phyloP scores from a whole-genome alignment of 495 filamentous ascomycete genomes.

The Neurospora africana region DNA sequence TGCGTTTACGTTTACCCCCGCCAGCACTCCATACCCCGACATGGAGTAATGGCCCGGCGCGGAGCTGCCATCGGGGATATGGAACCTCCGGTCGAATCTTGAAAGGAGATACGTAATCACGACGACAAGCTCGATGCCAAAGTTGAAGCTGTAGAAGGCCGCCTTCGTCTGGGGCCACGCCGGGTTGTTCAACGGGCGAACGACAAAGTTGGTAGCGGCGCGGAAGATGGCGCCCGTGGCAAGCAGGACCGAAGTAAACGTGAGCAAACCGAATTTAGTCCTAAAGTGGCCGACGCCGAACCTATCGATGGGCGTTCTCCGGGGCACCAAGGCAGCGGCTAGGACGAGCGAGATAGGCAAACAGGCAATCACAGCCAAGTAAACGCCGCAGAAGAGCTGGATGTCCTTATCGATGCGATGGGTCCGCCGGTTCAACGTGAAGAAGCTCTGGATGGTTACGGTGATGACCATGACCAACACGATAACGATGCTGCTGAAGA shows the following conservation, averaged over 20 bases:
- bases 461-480: constrained; percentile 62
- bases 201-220: constrained; percentile 44
- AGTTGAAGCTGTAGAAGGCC: constrained; percentile 74
- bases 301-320: constrained; percentile 45
- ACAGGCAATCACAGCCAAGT: constrained; percentile 61
- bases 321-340: constrained; percentile 39
- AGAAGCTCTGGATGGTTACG: constrained; percentile 52
- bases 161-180: constrained; percentile 58
- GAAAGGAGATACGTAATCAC: constrained; percentile 51
- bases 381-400: constrained; percentile 56
- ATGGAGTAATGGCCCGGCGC: constrained; percentile 31
- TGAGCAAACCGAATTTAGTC: constrained; percentile 54
- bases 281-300: constrained; percentile 61
- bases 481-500: constrained; percentile 51
- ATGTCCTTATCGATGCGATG: constrained; percentile 46
- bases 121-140: constrained; percentile 59
- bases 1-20: neutral
- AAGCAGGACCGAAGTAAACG: constrained; percentile 43
- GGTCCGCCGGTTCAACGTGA: constrained; percentile 45
- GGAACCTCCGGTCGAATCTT: constrained; percentile 64
- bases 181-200: constrained; percentile 43
- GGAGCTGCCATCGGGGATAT: constrained; percentile 46
- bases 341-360: constrained; percentile 58
- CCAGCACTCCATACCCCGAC: neutral
- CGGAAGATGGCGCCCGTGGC: constrained; percentile 64